Conservation (phyloP, 352 stramenopile genomes). For the Phytopythium vexans region DNA sequence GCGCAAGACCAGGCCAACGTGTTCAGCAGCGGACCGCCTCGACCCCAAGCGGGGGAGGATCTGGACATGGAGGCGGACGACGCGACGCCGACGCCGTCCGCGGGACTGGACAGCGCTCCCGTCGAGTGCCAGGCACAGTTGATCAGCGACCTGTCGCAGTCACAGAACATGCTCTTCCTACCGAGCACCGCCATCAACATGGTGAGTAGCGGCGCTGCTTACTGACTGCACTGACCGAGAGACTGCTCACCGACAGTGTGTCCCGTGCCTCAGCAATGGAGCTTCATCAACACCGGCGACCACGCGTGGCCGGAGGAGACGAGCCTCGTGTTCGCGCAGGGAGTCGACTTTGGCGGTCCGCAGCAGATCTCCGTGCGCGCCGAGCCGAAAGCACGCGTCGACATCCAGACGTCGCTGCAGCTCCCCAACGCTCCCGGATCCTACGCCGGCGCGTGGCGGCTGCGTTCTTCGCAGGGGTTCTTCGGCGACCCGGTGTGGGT, state of each 20-base stretch:
- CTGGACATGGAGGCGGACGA: slow-evolving; percentile 58
- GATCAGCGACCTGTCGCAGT: slow-evolving; percentile 60
- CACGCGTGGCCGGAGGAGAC: slow-evolving; percentile 58
- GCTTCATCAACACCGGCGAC: slow-evolving; percentile 66
- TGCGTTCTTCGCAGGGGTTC: slow-evolving; percentile 55
- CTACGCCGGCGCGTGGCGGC: slow-evolving; percentile 74
- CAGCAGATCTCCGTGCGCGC: slow-evolving; percentile 49
- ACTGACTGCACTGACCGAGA: no score
- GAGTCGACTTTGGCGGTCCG: slow-evolving; percentile 55
- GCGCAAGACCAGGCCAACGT: slow-evolving; percentile 12
- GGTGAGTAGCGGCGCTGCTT: slow-evolving; percentile 19
- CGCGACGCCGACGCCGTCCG: background rate
- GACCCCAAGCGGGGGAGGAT: slow-evolving; percentile 27
- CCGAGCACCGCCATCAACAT: slow-evolving; percentile 52
- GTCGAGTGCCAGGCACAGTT: slow-evolving; percentile 50
- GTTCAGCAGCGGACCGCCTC: background rate
- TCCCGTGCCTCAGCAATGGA: slow-evolving; percentile 48
- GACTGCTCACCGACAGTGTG: no score
- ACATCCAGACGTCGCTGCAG: slow-evolving; percentile 50
- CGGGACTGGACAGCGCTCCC: slow-evolving; percentile 11
- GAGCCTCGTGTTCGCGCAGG: slow-evolving; percentile 61
- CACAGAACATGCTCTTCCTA: slow-evolving; percentile 51
- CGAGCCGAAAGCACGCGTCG: slow-evolving; percentile 47
- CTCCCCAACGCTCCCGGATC: slow-evolving; percentile 56
- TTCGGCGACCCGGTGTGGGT: slow-evolving; percentile 83